Evolutionary conservation across 352 stramenopile species (phyloP).

Genomic region (Salisapilia sapeloensis): DNA sequence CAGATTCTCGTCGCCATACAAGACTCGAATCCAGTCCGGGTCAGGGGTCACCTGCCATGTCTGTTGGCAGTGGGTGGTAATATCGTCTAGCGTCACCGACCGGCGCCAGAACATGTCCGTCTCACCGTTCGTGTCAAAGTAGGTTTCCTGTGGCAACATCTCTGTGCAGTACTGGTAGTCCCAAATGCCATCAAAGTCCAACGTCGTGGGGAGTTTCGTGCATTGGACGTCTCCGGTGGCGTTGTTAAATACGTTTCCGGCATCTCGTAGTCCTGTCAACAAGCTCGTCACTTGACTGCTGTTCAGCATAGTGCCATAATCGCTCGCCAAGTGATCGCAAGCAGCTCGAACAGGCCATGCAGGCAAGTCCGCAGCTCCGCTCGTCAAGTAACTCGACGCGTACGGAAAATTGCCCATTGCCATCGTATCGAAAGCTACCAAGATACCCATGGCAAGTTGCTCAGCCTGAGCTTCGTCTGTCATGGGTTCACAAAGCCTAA

Average conservation of each 20-base stretch:
- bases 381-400: conserved; percentile 85
- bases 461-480: conserved; percentile 19
- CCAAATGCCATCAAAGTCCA: conserved; percentile 80
- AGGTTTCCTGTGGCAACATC: conserved; percentile 81
- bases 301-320: conserved; percentile 26
- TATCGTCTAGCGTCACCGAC: conserved; percentile 36
- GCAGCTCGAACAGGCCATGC: conserved; percentile 86
- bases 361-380: conserved; percentile 51
- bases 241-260: conserved; percentile 83
- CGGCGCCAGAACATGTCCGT: conserved; percentile 87
- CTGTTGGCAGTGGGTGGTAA: conserved; percentile 38
- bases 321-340: conserved; percentile 44
- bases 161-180: conserved; percentile 88
- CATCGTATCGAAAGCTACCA: conserved; percentile 85
- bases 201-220: conserved; percentile 44
- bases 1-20: conserved; percentile 49
- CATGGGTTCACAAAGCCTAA: conserved; percentile 51
- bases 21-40: conserved; percentile 54
- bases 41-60: conserved; percentile 52
- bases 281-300: conserved; percentile 13
- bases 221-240: conserved; percentile 53
- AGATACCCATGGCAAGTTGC: conserved; percentile 47
- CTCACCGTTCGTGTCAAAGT: conserved; percentile 75
- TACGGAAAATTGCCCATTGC: conserved; percentile 94
- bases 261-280: conserved; percentile 31